Percentiles rank a stretch among this genome's conserved stretches.
phyloP scores from a whole-genome alignment of 2,329 filamentous ascomycete species.

The Colletotrichum eleusines region DNA sequence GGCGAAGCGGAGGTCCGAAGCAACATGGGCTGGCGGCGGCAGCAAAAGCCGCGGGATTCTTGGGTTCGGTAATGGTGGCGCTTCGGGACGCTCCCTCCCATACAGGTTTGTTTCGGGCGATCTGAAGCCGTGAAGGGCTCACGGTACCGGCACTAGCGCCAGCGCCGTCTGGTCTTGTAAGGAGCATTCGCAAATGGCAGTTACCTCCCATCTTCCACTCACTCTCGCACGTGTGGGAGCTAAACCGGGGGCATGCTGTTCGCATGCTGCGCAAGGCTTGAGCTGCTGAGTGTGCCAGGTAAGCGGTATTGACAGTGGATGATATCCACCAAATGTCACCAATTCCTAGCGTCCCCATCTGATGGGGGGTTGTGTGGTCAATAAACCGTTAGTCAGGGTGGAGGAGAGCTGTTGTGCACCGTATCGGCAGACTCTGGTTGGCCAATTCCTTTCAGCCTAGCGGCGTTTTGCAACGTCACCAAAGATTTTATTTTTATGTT shows the following conservation, averaged over 20 bases:
- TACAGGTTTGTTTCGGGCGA: slow-evolving; percentile 3
- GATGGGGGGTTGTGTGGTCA: neutral
- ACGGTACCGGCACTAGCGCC: neutral
- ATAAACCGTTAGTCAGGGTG: slow-evolving; percentile 37
- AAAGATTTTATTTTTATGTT: slow-evolving; percentile 23
- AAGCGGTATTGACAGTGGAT: neutral
- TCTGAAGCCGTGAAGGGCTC: slow-evolving; percentile 28
- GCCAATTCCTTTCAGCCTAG: slow-evolving; percentile 46
- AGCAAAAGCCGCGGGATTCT: slow-evolving; percentile 40
- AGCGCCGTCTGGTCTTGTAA: neutral
- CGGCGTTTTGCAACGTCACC: slow-evolving; percentile 32
- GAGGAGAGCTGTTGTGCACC: slow-evolving; percentile 27
- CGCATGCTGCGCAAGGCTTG: neutral
- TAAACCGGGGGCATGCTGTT: too few species aligned
- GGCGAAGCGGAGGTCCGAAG: slow-evolving; percentile 25
- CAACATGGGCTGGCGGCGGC: neutral
- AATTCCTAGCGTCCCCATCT: neutral
- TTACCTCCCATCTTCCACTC: too few species aligned
- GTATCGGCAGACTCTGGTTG: slow-evolving; percentile 50
- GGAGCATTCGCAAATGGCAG: neutral
- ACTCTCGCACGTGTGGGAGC: too few species aligned
- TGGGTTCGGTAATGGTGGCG: slow-evolving; percentile 34
- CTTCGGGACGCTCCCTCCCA: slow-evolving; percentile 18
- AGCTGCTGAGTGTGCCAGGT: neutral
- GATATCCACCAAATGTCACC: neutral